Evolutionary conservation across 1,139 yeast genomes (phyloP), one percentile per base, ranked within the genome.

Genomic region (Candida sojae): DNA sequence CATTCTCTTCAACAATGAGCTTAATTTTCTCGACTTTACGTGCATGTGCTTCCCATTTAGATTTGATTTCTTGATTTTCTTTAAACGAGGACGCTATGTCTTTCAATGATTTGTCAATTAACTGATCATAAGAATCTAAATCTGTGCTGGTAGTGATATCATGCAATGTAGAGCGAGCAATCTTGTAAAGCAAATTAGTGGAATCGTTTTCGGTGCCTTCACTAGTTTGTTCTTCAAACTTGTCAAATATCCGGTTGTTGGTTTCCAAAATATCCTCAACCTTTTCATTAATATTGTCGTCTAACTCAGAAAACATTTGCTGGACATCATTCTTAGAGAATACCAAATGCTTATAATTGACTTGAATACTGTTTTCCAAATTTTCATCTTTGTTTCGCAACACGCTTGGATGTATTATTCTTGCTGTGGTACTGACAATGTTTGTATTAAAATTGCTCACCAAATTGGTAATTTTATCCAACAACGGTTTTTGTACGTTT

Each of bases 31-130:
- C 71, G 37, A 75, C 50, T 48, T 63, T 66, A 25, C 54, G 55
- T 5, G 78, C 77, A 54, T 72, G 71, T 7, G 46, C 51, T 26
- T 60, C 54, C 79, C 79, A 75, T 44, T 66, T 56, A 35, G 62
- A 64, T 51, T 66, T 67, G n/a, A 71, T 63, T 30, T 55, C 60
- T 0, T 64, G 57, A 1, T 76, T 73, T 46, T 66, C 70, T 10
- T 55, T 57, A 6, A 70, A 58, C 37, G 71, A 58, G 4, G 61
- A 67, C 37, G 58, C 55, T 4, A 75, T 68, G 25, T 62, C 65
- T 5, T 45, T 48, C 3, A 61, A 50, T 26, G 73, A 56, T 13
- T 55, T 55, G 6, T 57, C 63, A 34, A 71, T 71, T 47, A 69
- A 56, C 9, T 50, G 53, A 41, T 73, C 78, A 51, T 69, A 73